These are phyloP conservation scores for Logfia minima DNA, from an alignment of 129 eudicot genomes.

Conservation along the genomic window DNA sequence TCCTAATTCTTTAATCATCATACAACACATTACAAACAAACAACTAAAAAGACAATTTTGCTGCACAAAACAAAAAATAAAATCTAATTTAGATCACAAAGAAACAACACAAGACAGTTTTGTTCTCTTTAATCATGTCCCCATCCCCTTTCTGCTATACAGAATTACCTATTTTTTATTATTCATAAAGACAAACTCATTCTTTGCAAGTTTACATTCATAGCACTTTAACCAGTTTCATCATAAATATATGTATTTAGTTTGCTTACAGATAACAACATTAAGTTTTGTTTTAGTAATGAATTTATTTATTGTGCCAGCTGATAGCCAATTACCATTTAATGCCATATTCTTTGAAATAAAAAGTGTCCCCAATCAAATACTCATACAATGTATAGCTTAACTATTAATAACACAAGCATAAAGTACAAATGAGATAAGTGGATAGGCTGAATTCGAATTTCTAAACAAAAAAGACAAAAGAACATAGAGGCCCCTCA, in stretches of 20 bases:
- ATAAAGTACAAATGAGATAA: constrained; percentile 8
- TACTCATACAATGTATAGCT: background rate
- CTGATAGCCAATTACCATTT: background rate
- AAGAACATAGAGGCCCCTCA: constrained; percentile 14
- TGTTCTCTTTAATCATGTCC: constrained; percentile 16
- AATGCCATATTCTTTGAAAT: background rate
- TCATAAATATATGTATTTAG: too few relatives aligned
- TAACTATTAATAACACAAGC: background rate
- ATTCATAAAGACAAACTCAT: background rate
- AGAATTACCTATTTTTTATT: too few relatives aligned
- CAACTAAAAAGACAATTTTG: constrained; percentile 13
- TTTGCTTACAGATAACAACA: too few relatives aligned
- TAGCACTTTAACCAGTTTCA: too few relatives aligned
- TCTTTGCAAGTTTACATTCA: background rate
- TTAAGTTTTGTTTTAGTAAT: too few relatives aligned
- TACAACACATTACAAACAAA: background rate
- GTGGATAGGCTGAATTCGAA: constrained; percentile 4
- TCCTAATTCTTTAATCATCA: background rate
- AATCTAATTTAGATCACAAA: constrained; percentile 1
- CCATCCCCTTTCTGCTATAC: background rate
- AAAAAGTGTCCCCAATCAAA: background rate
- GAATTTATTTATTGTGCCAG: background rate
- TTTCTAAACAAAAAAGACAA: constrained; percentile 17
- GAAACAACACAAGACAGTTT: constrained; percentile 16
- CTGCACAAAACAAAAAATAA: background rate